Conservation (phyloP, 2,329 filamentous ascomycete genomes). For the Talaromyces sp. region DNA sequence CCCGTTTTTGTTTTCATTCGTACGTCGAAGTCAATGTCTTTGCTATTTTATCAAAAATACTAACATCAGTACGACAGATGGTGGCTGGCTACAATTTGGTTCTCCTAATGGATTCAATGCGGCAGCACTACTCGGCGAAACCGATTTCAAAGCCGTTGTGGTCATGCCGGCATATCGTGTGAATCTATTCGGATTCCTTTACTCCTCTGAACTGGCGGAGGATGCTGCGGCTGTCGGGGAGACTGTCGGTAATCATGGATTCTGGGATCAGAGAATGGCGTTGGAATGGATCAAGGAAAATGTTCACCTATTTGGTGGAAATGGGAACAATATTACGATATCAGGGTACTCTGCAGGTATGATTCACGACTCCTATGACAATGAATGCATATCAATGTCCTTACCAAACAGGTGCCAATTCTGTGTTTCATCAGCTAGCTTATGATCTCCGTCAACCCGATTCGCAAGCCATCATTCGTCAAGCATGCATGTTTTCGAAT, state of each 20-base stretch:
- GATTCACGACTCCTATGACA: not conserved
- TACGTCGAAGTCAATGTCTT: constrained; percentile 31
- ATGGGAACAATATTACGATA: constrained; percentile 55
- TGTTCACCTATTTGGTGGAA: constrained; percentile 55
- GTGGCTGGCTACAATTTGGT: constrained; percentile 62
- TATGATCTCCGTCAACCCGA: constrained; percentile 57
- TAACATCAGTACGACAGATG: constrained; percentile 39
- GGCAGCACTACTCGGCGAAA: constrained; percentile 53
- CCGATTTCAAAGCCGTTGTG: constrained; percentile 53
- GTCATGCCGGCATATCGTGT: constrained; percentile 61
- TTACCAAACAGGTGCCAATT: constrained; percentile 50
- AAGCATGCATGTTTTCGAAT: constrained; percentile 59
- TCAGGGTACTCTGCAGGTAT: constrained; percentile 59
- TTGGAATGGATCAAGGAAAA: constrained; percentile 60
- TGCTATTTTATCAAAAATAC: too few relatives aligned
- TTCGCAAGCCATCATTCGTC: constrained; percentile 51
- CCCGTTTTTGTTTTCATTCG: constrained; percentile 62
- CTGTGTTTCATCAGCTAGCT: constrained; percentile 59
- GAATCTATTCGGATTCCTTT: constrained; percentile 60
- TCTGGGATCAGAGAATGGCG: constrained; percentile 61
- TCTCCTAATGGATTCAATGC: constrained; percentile 52
- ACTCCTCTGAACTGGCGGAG: constrained; percentile 50
- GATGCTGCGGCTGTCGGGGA: constrained; percentile 44
- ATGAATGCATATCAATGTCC: not conserved
- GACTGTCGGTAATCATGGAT: constrained; percentile 54